Base-by-base conservation (phyloP, 345 rosid species). In the Mallotus nudiflorus region DNA sequence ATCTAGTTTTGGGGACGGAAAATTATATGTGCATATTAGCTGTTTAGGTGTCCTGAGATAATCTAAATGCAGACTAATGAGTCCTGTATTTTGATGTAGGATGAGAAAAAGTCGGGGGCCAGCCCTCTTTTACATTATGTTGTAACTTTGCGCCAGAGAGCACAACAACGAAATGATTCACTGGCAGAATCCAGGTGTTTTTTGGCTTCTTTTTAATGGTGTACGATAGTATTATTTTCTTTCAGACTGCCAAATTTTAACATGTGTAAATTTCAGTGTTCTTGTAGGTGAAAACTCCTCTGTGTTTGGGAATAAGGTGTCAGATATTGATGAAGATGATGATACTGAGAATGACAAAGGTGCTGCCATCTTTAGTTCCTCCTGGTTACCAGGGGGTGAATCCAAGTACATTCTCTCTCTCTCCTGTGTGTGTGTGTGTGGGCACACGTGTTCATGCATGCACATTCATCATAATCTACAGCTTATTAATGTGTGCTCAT, bases 161-260 rank as follows among this genome's bases (percentile, higher is more conserved):
- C 94, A 22, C 82, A 82, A 64, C 87, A 91, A 78, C 85, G 93
- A 80, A 83, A 73, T 5, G 86, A 85, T 62, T 85, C 90, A 1
- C 69, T 95, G 88, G 82, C 69, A 76, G 94, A 91, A 82, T 92
- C 99, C 76, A 89, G 96, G 99, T 95, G 68, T 44, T 63, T 27
- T 12, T 59, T 67, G 11, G 51, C 29, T 55, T 70, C 22, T 49
- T 9, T 40, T 9, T 40, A 72, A 22, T 24, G 27, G 1, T 24
- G 65, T 29, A 19, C 67, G 37, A 54, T 1, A 20, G 46, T 59
- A 19, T 45, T 29, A 15, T 62, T 58, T 24, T 14, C 0, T 31
- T 15, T 45, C 12, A 19, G 75, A 31, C 10, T 51, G 59, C 20
- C 61, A 63, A 61, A 24, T 55, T 55, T n/a, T 71, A 51, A 65